Conservation (phyloP, 345 rosid genomes). For the Laguncularia racemosa region DNA sequence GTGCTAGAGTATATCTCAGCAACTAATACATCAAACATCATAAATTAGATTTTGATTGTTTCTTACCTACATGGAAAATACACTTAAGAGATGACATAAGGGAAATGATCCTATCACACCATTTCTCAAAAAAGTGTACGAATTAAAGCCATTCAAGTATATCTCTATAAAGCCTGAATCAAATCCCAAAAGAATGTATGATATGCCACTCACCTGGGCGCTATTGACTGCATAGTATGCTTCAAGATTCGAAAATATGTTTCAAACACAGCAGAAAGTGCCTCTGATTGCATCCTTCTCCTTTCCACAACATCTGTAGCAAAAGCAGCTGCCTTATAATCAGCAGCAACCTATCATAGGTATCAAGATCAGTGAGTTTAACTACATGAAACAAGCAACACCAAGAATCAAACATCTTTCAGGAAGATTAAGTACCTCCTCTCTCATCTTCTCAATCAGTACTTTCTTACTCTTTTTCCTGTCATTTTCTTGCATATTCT, state of each 20-base stretch:
- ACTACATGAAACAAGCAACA: not conserved
- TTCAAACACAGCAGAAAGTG: constrained; percentile 82
- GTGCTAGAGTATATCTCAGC: no score
- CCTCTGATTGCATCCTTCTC: constrained; percentile 70
- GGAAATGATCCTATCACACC: no score
- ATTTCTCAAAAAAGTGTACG: no score
- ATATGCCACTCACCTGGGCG: constrained; percentile 36
- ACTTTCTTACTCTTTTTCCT: constrained; percentile 68
- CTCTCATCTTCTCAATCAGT: constrained; percentile 57
- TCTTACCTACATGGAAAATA: no score
- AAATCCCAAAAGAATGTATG: not conserved
- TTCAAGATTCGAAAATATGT: constrained; percentile 85
- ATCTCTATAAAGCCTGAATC: not conserved
- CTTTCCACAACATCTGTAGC: constrained; percentile 51
- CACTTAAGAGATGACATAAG: no score
- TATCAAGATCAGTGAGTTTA: not conserved
- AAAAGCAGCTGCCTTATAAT: constrained; percentile 64
- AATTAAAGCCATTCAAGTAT: no score
- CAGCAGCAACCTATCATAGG: constrained; percentile 62
- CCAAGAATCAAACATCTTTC: not conserved
- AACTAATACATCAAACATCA: no score
- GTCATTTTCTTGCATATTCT: constrained; percentile 40
- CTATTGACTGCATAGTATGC: constrained; percentile 46
- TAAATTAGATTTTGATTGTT: no score
- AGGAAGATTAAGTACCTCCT: constrained; percentile 44